Evolutionary conservation across 805 yeast species (phyloP).

Genomic region (Zygotorulaspora chibaensis): DNA sequence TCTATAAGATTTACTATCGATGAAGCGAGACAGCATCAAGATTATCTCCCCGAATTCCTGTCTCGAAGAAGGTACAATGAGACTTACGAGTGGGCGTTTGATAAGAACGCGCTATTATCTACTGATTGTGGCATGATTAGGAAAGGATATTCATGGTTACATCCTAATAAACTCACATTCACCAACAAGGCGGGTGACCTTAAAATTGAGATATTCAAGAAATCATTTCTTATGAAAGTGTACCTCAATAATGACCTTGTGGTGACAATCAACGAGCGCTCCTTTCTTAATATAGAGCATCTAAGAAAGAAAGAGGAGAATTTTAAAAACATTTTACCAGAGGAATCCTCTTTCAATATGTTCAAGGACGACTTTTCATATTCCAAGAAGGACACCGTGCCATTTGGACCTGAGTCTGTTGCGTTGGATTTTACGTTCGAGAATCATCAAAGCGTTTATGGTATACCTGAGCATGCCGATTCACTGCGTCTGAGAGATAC

Average conservation of each 20-base stretch:
- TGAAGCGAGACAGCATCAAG: constrained; percentile 47
- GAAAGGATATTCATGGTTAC: constrained; percentile 2
- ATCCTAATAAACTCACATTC: constrained; percentile 6
- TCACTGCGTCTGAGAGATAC: constrained; percentile 72
- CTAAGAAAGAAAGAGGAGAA: constrained; percentile 48
- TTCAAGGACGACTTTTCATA: constrained; percentile 72
- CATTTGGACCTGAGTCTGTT: constrained; percentile 86
- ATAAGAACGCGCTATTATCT: constrained; percentile 16
- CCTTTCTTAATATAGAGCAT: constrained; percentile 80
- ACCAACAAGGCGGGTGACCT: constrained; percentile 4
- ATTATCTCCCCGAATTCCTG: constrained; percentile 27
- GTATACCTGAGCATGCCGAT: constrained; percentile 97
- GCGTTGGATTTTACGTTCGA: constrained; percentile 70
- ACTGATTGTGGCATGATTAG: constrained; percentile 1
- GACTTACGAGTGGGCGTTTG: constrained; percentile 57
- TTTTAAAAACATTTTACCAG: constrained; percentile 43
- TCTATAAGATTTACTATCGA: constrained; percentile 61
- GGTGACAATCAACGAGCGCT: constrained; percentile 61
- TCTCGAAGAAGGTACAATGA: constrained; percentile 54
- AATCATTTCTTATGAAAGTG: constrained; percentile 39
- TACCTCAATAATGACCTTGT: constrained; percentile 43
- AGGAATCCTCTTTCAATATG: constrained; percentile 61
- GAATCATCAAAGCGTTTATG: constrained; percentile 65
- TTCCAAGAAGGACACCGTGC: constrained; percentile 57
- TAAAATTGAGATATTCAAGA: constrained; percentile 8